Conservation (phyloP, 2,329 filamentous ascomycete species). For the Xylariaceae sp. region DNA sequence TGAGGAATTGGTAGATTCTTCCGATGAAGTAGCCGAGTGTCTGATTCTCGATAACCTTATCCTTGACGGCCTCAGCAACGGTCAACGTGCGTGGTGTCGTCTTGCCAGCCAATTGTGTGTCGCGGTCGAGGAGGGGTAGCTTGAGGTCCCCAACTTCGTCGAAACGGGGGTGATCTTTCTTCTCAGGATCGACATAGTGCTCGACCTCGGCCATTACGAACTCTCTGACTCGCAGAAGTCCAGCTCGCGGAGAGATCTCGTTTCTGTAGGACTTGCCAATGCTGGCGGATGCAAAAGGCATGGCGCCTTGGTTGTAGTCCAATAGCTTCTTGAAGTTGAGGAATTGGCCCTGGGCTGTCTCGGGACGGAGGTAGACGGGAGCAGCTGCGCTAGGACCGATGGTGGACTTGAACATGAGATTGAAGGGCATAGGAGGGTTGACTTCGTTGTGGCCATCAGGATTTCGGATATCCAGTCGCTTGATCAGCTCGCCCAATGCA, state of each 20-base stretch:
- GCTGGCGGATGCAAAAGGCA: slow-evolving; percentile 69
- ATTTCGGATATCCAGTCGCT: slow-evolving; percentile 64
- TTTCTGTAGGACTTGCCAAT: slow-evolving; percentile 72
- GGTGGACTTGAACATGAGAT: slow-evolving; percentile 69
- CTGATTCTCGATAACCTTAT: slow-evolving; percentile 88
- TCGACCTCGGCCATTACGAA: slow-evolving; percentile 57
- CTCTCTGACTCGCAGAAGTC: slow-evolving; percentile 64
- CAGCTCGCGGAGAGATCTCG: slow-evolving; percentile 64
- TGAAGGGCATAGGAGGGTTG: slow-evolving; percentile 63
- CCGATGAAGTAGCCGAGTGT: slow-evolving; percentile 96
- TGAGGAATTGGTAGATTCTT: slow-evolving; percentile 85
- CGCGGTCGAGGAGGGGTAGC: slow-evolving; percentile 77
- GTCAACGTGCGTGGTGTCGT: slow-evolving; percentile 70
- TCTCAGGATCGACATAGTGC: slow-evolving; percentile 36
- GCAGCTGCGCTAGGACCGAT: slow-evolving; percentile 65
- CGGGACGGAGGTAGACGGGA: slow-evolving; percentile 60
- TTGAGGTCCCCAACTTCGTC: slow-evolving; percentile 78
- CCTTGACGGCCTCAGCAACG: slow-evolving; percentile 82
- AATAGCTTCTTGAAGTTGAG: slow-evolving; percentile 66
- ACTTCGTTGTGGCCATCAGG: slow-evolving; percentile 59
- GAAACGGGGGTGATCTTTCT: slow-evolving; percentile 88
- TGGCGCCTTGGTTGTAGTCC: slow-evolving; percentile 64
- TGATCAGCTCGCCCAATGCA: slow-evolving; percentile 61
- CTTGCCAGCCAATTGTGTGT: slow-evolving; percentile 83
- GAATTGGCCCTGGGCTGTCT: slow-evolving; percentile 64